Evolutionary conservation across 331 rosid species (phyloP), one percentile per base, ranked within the genome.

Genomic region (Phaseolus coccineus): DNA sequence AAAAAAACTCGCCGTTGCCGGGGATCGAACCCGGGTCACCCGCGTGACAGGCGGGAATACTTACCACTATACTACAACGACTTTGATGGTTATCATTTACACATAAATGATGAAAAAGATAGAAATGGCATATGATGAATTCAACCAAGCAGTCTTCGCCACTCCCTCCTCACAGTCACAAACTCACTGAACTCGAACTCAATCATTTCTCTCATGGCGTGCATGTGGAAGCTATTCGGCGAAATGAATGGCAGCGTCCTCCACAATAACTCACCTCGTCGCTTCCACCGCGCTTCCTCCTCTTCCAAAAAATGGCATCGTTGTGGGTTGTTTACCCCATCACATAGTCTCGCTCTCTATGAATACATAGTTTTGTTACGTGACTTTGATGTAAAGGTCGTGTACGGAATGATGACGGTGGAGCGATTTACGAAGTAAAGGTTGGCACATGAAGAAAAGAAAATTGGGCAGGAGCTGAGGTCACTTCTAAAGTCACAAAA

Each of bases 1-100:
- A 0, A 2, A 16, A 0, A 30, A 44, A 61, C 3, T 3, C 89
- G 93, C 91, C 93, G 88, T 86, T 92, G 93, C 92, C 95, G 89
- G 91, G 94, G 95, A 94, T 88, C 92, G 91, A 92, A 92, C 97
- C 91, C 93, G 90, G 93, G 93, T 92, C 97, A 74, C 92, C 96
- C 89, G 97, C 89, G 92, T 90, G 97, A 90, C 97, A 90, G 94
- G 91, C 96, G 88, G 88, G 86, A 92, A 89, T 94, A 92, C 96
- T 94, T 6, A 92, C 96, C 97, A 89, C 97, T 90, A 94, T 89
- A 92, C 96, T 87, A 92, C 97, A 87, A 92, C 93, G 94, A 92
- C 98, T 1, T 42, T 2, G 14, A 0, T 13, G 9, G 2, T 15
- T 14, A 0, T 1, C 0, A 0, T 1, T 4, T 1, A 50, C 6